phyloP scores from a whole-genome alignment of 1,284 basidiomycete species.

The Papiliotrema fonsecae region DNA sequence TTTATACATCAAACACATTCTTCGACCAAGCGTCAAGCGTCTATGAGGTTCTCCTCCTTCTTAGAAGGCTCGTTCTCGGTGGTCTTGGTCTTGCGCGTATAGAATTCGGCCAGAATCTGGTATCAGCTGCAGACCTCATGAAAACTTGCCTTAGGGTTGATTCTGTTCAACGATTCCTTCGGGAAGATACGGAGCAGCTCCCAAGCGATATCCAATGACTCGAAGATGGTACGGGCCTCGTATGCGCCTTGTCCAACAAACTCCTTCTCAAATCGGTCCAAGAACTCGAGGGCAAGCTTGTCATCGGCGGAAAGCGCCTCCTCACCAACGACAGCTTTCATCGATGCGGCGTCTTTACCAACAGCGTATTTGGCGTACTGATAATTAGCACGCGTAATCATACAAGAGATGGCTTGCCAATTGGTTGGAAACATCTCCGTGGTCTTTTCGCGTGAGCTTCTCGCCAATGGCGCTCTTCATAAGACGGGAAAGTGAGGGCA shows the following conservation, averaged over 20 bases:
- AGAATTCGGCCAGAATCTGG: constrained; percentile 31
- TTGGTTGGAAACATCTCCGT: constrained; percentile 98
- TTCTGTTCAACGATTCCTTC: constrained; percentile 95
- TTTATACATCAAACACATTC: constrained; percentile 32
- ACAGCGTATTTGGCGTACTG: constrained; percentile 97
- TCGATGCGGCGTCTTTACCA: constrained; percentile 92
- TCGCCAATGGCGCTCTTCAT: constrained; percentile 99
- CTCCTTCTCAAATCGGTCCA: constrained; percentile 89
- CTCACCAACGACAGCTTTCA: constrained; percentile 99
- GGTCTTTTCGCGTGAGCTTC: constrained; percentile 94
- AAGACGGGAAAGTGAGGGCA: constrained; percentile 94
- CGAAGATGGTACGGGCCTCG: constrained; percentile 94
- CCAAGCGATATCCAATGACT: constrained; percentile 97
- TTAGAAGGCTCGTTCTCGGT: constrained; percentile 66
- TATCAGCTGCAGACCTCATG: neutral
- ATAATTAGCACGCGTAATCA: constrained; percentile 1
- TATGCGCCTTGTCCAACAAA: constrained; percentile 94
- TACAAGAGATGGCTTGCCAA: constrained; percentile 56
- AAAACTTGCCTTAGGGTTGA: constrained; percentile 62
- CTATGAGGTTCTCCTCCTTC: constrained; percentile 48
- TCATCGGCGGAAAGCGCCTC: constrained; percentile 93
- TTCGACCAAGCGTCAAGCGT: constrained; percentile 10
- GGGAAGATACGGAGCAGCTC: constrained; percentile 96
- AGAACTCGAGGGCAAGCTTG: constrained; percentile 82
- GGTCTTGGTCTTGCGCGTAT: constrained; percentile 52